Evolutionary conservation across 108 stramenopile species (phyloP), one percentile per base, ranked within the genome.

Genomic region (Cyclostephanos tholiformis): DNA sequence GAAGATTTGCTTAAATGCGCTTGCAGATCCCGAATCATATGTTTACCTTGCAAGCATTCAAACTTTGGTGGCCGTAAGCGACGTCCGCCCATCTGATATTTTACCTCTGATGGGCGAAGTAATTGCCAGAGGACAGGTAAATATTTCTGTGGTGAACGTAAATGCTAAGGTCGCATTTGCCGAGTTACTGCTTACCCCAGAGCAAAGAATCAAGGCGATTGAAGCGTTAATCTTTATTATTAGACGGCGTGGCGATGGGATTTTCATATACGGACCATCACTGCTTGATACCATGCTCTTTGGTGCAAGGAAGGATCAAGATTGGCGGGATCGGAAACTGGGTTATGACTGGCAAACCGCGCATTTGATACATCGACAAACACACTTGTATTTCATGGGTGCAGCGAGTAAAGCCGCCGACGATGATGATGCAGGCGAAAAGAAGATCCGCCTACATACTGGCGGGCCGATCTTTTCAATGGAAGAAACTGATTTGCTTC

Each of bases 21-120:
- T 95, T 39, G 67, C 75, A 7, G 94, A 95, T 74, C 20, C 76
- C 17, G 94, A 95, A 83, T 95, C 94, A 35, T 95, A 92, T 67
- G 94, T 95, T 29, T 95, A 88, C 49, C 82, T 95, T 23, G 94
- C 94, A 39, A 88, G 90, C 6, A 87, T 95, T 56, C 91, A 95
- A 64, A 88, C 91, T 29, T 64, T 95, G 53, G 91, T 88, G 32
- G 77, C 85, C 14, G 74, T 91, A 12, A 85, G 89, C 26, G 91
- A 92, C 71, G 67, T 83, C 13, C 63, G 63, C 39, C 88, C 90
- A 32, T 52, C 29, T 44, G 50, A 83, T 11, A 77, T 89, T 35
- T 64, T 94, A 19, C 88, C 93, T 6, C 12, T 86, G 23, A 53
- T 89, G 23, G 88, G 76, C 39, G 17, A 25, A 55, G 82, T 67